Base-by-base conservation (phyloP, 192 early-diverging fungal genomes). In the Spizellomyces sp. region DNA sequence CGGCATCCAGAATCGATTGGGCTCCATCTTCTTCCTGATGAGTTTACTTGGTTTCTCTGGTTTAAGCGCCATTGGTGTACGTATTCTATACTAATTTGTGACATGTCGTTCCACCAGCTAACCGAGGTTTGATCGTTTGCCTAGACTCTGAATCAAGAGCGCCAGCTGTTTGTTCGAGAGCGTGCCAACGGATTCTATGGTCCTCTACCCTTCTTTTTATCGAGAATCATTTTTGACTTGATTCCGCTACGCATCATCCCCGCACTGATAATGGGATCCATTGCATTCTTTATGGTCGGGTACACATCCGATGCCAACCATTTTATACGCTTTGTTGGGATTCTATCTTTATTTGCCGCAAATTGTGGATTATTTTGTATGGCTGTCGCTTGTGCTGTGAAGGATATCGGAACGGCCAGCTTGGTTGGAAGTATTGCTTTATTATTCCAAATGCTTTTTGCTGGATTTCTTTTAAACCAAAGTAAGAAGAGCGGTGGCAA, bases 401-500 rank as follows among this genome's bases (percentile, higher is more conserved):
- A 71, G 36, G 86, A 84, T 52, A 61, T 86, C 0, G 86, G 87
- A 8, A 87, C 85, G 0, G 87, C 89, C 6, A 89, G 81, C 15
- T 74, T 93, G 21, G 83, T 86, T 0, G 86, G 85, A 0, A 81
- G 83, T 21, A 84, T 93, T n/a, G 68, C 80, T 9, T 86, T 90
- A 60, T 78, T 93, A 36, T 93, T 93, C 72, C 84, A 88, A 64
- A 90, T 93, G 91, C 70, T 93, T 55, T 90, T 93, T 78, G 86
- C 90, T 5, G 91, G 91, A 0, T 87, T 91, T 50, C 62, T 93
- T 46, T 77, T 93, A 63, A 91, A 90, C 70, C 84, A 89, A 74
- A 75, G 27, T 36, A 36, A 36, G 27, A 36, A 36, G 27, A 36
- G 27, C 27, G 27, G 27, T 36, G 79, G 76, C 64, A 63, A n/a